Base-by-base conservation (phyloP, 306 rosid genomes). In the Fragaria vesca region DNA sequence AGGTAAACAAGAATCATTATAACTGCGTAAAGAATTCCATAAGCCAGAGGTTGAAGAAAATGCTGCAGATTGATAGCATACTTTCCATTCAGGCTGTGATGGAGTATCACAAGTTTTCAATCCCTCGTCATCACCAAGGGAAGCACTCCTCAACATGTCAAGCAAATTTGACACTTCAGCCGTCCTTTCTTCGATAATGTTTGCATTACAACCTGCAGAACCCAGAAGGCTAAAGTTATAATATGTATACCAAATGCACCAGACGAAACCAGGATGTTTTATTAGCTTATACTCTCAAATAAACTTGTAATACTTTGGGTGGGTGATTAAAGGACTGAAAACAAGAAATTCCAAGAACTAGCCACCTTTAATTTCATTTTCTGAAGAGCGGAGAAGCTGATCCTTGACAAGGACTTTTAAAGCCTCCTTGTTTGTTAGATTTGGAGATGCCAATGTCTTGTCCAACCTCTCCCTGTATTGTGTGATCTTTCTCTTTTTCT, bases 391-490 rank as follows among this genome's bases (percentile, higher is more conserved):
- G 34, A 38, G 74, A 67, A 93, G 81, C 85, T 91, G 98, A 69
- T 78, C 89, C 74, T 83, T 79, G 46, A 93, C 96, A 65, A 89
- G 97, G 68, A 75, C 68, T 78, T 83, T 84, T 66, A 91, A 87
- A 8, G 76, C 78, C 80, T 88, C 89, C 66, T 60, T 71, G 68
- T 85, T 81, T 47, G 86, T 78, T 84, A 93, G 89, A 88, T 89
- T 91, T 68, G 87, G 89, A 10, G 91, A 91, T 50, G 85, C 85
- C 58, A 93, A 92, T 51, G 97, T 90, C 73, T 77, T 88, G 71
- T 93, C 94, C 66, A 91, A 82, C 80, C 91, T 90, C 84, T 89
- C 96, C 77, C 97, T 86, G 81, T 93, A 93, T 81, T 91, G 88
- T 75, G 71, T 80, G 68, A 93, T 90, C 71, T 85, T 89, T 57